Percentiles rank a stretch among this genome's conserved stretches.
These are phyloP conservation scores for Parafenestella ontariensis DNA, from an alignment of 2,329 filamentous ascomycete species.

Conservation along the genomic window DNA sequence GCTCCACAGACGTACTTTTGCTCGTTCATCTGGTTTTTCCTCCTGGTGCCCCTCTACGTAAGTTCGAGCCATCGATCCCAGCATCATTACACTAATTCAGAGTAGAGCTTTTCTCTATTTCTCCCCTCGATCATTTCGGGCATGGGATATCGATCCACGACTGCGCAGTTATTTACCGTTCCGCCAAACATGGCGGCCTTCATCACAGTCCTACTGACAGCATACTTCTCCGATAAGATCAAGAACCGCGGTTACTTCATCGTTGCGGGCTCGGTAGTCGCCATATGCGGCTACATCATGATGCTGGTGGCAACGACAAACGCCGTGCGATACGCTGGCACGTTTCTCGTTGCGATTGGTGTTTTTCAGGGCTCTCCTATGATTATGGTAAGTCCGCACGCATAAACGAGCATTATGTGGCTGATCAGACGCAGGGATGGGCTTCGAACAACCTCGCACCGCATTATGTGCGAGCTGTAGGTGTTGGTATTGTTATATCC, in stretches of 20 bases:
- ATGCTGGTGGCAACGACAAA: conserved; percentile 53
- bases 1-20: conserved; percentile 51
- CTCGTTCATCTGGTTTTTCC: conserved; percentile 43
- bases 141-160: conserved; percentile 49
- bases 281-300: conserved; percentile 60
- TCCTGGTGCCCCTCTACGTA: conserved; percentile 56
- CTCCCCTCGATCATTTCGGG: conserved; percentile 49
- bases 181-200: conserved; percentile 54
- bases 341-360: conserved; percentile 52
- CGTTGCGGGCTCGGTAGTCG: conserved; percentile 56
- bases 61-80: neutral
- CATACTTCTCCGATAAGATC: conserved; percentile 55
- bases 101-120: conserved; percentile 47
- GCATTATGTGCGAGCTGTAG: conserved; percentile 64
- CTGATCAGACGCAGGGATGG: conserved; percentile 42
- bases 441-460: conserved; percentile 55
- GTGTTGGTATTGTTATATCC: conserved; percentile 55
- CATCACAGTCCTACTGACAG: conserved; percentile 44
- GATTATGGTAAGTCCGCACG: conserved; percentile 38
- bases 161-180: conserved; percentile 49
- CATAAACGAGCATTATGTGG: neutral
- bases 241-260: conserved; percentile 56
- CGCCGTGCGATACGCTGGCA: conserved; percentile 48
- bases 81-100: conserved; percentile 5
- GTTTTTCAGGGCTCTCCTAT: conserved; percentile 50